phyloP scores from a whole-genome alignment of 106 monocot genomes.

The Cymbidium sinense region DNA sequence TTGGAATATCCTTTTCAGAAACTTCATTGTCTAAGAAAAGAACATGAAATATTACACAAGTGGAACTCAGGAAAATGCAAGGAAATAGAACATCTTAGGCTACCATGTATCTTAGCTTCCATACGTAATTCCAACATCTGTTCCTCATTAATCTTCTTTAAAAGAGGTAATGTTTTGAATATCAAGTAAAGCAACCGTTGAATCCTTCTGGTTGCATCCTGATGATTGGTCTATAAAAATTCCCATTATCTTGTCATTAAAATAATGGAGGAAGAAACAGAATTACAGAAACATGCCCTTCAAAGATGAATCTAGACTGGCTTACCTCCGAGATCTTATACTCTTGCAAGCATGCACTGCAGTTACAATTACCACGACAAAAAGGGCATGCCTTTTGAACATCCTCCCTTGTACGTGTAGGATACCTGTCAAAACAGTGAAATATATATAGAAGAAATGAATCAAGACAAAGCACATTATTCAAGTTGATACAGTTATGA shows the following conservation, averaged over 20 bases:
- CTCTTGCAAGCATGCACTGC: too few species aligned
- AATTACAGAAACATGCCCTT: too few species aligned
- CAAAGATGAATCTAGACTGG: too few species aligned
- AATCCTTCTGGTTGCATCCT: not conserved
- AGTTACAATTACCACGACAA: too few species aligned
- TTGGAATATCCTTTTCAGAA: not conserved
- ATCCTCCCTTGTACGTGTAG: too few species aligned
- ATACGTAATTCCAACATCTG: not conserved
- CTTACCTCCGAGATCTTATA: too few species aligned
- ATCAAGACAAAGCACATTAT: too few species aligned
- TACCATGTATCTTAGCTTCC: constrained; percentile 1
- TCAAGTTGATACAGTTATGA: too few species aligned
- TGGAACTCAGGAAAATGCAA: too few species aligned
- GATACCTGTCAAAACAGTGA: too few species aligned
- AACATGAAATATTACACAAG: not conserved
- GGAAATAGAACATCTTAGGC: not conserved
- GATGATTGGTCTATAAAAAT: not conserved
- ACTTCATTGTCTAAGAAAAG: not conserved
- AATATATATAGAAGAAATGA: too few species aligned
- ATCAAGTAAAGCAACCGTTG: not conserved
- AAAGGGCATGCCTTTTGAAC: too few species aligned
- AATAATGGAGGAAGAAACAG: not conserved
- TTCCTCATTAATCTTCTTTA: not conserved
- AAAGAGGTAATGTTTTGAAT: not conserved
- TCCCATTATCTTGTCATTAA: not conserved